Evolutionary conservation across 75 land plant species (phyloP), one percentile per base, ranked within the genome.

Genomic region (Pinus tabuliformis): DNA sequence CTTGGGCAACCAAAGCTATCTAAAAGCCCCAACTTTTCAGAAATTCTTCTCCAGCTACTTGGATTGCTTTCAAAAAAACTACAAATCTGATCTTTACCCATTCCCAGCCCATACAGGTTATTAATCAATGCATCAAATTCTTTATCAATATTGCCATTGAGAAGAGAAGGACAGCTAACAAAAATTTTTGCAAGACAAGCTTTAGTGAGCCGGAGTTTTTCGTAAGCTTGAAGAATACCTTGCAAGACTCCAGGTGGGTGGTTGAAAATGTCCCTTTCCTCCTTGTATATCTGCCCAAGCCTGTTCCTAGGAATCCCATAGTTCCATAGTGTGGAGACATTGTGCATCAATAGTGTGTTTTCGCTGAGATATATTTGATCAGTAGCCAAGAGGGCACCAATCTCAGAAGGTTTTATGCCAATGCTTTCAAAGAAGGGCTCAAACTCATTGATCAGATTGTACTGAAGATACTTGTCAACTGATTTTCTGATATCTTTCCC

Each of bases 381-480:
- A 2, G 70, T 70, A 3, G 87, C 86, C 68, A 90, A 82, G 59
- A 87, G 56, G 28, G 81, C 56, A 37, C 13, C 4, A 57, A 75
- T 56, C 65, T 85, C 87, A 45, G 64, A 74, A n/a, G 83, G 87
- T n/a, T 81, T 72, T 76, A 90, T 68, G 28, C 92, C 92, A 26
- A 90, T 30, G 73, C 92, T 90, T 81, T 90, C 92, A 72, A 87
- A 90, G 79, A 90, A 90, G 5, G 87, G 92, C 65, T 90, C 92
- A 75, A 85, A 90, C 58, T 90, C 92, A 78, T 87, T 87, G 22
- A 90, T 83, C 9, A 86, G 91, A 59, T 87, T 70, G 62, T 80
- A 87, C 1, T 80, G 82, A 45, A 89, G 76, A 56, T 80, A 78
- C 52, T 83, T 57, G 12, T 70, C 4, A 14, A 89, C 42, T 5